Base-by-base conservation (phyloP, 805 yeast species). In the Candida montana region DNA sequence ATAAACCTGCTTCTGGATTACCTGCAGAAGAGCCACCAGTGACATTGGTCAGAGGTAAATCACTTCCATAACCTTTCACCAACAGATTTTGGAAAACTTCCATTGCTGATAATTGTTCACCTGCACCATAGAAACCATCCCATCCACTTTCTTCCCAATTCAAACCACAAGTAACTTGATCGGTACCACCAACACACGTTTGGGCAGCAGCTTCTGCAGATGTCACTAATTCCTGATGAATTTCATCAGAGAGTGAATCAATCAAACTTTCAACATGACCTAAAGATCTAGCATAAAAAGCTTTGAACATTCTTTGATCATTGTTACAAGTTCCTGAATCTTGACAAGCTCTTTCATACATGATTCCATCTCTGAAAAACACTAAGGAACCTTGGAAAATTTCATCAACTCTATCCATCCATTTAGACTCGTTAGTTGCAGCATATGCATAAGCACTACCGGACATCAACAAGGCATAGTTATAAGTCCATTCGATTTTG, bases 71-170 rank as follows among this genome's bases (percentile, higher is more conserved):
- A 9, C 78, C 72, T 3, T 71, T 72, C 15, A 71, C 68, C 44
- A 78, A 50, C 35, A 77, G 54, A 39, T 67, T 71, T 48, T 72
- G 76, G 34, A 84, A 72, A 2, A 71, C 72, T 58, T 84, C 93
- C 45, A 82, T 65, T 0, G 93, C 86, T 38, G 73, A 65, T 77
- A 84, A 79, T 62, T 84, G 88, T 62, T 84, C 95, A 50, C 93
- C 93, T 21, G 85, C 64, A 21, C 95, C 93, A 55, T 74, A 84
- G 32, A 53, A 47, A 1, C 75, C 80, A 59, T 84, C 93, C 77
- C 83, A 75, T 2, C 74, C 71, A 5, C 65, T 58, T 11, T 59
- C 49, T 9, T 69, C 60, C 95, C 95, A 84, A 59, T 74, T 68
- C 45, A 74, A 58, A 27, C 91, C 93, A 68, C 95, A 84, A 0